These are phyloP conservation scores for Chamaecyparis obtusa DNA, from an alignment of 75 land plant genomes.

Conservation along the genomic window DNA sequence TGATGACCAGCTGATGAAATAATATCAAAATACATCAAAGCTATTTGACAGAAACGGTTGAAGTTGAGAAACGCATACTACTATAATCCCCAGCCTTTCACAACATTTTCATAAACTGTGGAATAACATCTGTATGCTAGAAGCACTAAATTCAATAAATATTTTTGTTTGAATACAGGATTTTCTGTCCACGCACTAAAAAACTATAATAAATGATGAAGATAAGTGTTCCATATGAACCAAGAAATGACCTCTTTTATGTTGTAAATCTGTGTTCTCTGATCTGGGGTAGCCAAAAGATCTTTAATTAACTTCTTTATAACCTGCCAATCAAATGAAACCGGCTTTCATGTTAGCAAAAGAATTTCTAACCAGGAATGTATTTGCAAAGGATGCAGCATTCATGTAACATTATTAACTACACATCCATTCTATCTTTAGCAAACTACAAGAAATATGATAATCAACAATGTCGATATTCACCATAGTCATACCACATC, in stretches of 20 bases:
- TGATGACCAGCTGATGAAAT: not conserved
- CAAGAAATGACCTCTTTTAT: constrained; percentile 44
- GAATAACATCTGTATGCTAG: not conserved
- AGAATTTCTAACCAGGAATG: not conserved
- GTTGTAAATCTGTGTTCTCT: constrained; percentile 30
- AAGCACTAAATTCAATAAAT: not conserved
- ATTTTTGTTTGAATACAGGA: not conserved
- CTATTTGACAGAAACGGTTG: not conserved
- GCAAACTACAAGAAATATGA: not conserved
- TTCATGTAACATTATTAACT: no score
- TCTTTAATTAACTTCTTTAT: constrained; percentile 33
- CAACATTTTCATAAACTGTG: not conserved
- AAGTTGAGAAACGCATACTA: not conserved
- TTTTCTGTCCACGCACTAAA: not conserved
- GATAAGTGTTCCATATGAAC: not conserved
- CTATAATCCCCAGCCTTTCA: not conserved
- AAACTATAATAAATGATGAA: no score
- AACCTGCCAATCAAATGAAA: constrained; percentile 30
- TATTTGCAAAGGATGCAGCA: not conserved
- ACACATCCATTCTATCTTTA: not conserved
- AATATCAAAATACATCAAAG: not conserved
- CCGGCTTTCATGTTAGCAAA: not conserved
- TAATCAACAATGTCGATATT: not conserved
- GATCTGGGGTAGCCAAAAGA: constrained; percentile 53
- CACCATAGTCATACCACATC: constrained; percentile 32